Conservation (phyloP, 805 yeast species). For the Nakazawaea sp. region DNA sequence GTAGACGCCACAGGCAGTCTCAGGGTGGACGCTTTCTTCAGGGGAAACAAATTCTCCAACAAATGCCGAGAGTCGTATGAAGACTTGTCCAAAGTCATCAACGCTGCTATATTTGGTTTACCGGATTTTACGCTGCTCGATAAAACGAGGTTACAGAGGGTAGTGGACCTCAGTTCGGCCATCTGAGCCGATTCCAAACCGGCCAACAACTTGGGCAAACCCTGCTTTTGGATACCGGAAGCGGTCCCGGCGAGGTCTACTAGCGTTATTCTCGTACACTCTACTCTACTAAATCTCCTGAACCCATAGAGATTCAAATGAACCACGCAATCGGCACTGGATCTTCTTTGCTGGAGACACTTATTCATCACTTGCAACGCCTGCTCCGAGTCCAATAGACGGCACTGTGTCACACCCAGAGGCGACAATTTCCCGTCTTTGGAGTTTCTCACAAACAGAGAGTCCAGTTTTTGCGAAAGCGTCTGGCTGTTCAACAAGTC, state of each 20-base stretch:
- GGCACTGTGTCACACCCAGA: constrained; percentile 31
- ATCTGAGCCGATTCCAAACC: background rate
- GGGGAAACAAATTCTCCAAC: constrained; percentile 36
- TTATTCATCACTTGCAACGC: constrained; percentile 30
- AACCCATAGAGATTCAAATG: constrained; percentile 28
- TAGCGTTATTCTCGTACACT: constrained; percentile 33
- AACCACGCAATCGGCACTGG: constrained; percentile 31
- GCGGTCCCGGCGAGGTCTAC: constrained; percentile 29
- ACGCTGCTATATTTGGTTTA: background rate
- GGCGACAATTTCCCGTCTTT: constrained; percentile 38
- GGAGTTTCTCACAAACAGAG: constrained; percentile 30
- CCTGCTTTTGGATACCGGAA: background rate
- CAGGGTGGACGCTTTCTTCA: background rate
- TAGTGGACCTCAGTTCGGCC: background rate
- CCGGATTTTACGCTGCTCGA: background rate
- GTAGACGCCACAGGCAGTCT: background rate
- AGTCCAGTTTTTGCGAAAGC: background rate
- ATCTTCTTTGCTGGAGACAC: constrained; percentile 29
- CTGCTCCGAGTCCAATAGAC: constrained; percentile 28
- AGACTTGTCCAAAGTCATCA: background rate
- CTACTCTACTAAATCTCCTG: constrained; percentile 11
- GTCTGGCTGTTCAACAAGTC: background rate
- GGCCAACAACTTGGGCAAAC: background rate
- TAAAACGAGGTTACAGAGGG: background rate
- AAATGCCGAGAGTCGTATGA: constrained; percentile 15